Base-by-base conservation (phyloP, 176 grass and related monocot species). In the Themeda triandra region DNA sequence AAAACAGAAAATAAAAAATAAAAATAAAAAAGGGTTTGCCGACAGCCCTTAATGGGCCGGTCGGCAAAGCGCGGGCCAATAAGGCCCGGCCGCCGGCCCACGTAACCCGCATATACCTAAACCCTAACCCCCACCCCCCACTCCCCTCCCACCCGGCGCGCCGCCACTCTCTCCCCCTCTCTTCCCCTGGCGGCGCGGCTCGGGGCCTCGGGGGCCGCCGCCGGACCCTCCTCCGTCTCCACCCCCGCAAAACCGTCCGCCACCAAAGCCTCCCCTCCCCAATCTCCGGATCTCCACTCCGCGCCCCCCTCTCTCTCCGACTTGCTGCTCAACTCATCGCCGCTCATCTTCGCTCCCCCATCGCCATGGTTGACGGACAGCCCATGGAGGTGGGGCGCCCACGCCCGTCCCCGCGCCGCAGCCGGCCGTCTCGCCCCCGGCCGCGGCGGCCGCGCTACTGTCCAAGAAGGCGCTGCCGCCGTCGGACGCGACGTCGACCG, bases 371-470 rank as follows among this genome's bases (percentile, higher is more conserved):
- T 56, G 10, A 36, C 59, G 24, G 13, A 29, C 15, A 58, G 29
- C 14, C n/a, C 28, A 86, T 86, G 84, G 84, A 90, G 48, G 70
- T 70, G 9, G 80, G 51, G 13, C 6, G 13, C 6, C 33, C 4
- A 44, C 44, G 44, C 71, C 75, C n/a, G 68, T 75, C 4, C 69
- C 35, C 40, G 30, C 6, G 6, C 84, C 88, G 29, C 88, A 83
- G 17, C 84, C 79, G 40, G 66, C 67, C 24, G 78, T 15, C 80
- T 71, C 63, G 1, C 19, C 81, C 53, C 84, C 63, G 3, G 46
- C n/a, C n/a, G n/a, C 28, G 39, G 21, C 32, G 24, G 13, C 75
- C 33, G 14, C 75, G 36, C 19, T n/a, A n/a, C n/a, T n/a, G 45
- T 67, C n/a, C 33, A 77, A 68, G 85, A 87, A 51, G 24, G 24